These are phyloP conservation scores for Populus ilicifolia DNA, from an alignment of 345 rosid species.

Conservation along the genomic window DNA sequence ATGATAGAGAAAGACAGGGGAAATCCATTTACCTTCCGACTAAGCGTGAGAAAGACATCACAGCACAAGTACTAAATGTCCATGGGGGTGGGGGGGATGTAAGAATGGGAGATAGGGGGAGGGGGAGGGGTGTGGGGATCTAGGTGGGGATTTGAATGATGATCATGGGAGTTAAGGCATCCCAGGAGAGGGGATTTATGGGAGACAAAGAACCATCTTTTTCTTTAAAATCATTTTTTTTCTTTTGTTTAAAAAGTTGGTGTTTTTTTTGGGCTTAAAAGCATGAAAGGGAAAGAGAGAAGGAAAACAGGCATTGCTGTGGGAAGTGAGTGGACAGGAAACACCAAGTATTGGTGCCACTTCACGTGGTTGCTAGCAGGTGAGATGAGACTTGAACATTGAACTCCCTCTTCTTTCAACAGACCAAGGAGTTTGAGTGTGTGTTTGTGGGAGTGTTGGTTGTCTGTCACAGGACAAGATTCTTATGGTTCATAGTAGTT, in stretches of 20 bases:
- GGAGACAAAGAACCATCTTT: neutral
- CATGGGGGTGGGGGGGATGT: neutral
- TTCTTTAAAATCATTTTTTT: neutral
- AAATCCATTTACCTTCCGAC: constrained; percentile 28
- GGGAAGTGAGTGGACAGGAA: constrained; percentile 35
- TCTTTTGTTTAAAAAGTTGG: neutral
- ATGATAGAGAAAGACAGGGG: constrained; percentile 3
- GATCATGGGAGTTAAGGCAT: constrained; percentile 14
- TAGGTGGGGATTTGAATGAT: constrained; percentile 8
- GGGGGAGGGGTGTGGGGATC: too few relatives aligned
- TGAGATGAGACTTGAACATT: constrained; percentile 17
- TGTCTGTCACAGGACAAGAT: neutral
- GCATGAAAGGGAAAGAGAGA: constrained; percentile 23
- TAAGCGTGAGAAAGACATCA: constrained; percentile 62
- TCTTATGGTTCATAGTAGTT: neutral
- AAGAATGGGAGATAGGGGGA: constrained; percentile 10
- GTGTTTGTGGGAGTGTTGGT: too few relatives aligned
- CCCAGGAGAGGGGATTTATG: constrained; percentile 9
- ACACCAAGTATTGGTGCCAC: constrained; percentile 28
- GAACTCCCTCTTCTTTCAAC: too few relatives aligned
- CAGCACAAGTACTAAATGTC: constrained; percentile 32
- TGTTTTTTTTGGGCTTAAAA: too few relatives aligned
- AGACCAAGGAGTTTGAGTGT: constrained; percentile 17
- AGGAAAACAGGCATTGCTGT: constrained; percentile 16
- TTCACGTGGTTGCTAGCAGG: constrained; percentile 34